Base-by-base conservation (phyloP, 352 stramenopile species). In the Globisporangium irregulare region DNA sequence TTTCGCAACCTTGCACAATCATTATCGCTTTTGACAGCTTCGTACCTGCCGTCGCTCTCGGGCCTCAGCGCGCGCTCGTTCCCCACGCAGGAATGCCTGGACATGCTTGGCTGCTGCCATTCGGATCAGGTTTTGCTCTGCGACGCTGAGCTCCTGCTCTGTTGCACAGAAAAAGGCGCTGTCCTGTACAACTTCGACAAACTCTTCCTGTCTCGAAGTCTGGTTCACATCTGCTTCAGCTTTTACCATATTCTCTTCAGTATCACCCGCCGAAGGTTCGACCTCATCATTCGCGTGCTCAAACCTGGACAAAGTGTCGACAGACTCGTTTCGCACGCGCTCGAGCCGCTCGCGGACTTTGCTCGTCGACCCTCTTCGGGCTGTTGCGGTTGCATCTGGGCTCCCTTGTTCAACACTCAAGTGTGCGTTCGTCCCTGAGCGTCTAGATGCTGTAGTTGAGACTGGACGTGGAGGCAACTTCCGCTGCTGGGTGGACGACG, bases 321-420 rank as follows among this genome's bases (percentile, higher is more conserved):
- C 56, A 6, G 67, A 74, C 10, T 69, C 51, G 22, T 32, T 75
- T 24, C 69, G 74, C 14, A 76, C 63, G 20, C 75, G 69, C 57
- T 80, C 74, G 7, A 80, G 67, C 0, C 74, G 74, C 46, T 78
- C 69, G 15, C 74, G 72, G 7, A 80, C 27, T 59, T 80, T 80
- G 68, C 70, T 74, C 25, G 67, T 71, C 8, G 64, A 67, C 3
- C 67, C 70, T 25, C 67, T 58, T 18, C 60, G 64, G 0, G 67
- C 73, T 20, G 43, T 36, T 15, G 29, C 25, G 0, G 20, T 8
- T 24, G 59, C 41, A 4, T 67, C 62, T 29, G 54, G 36, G 27
- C n/a, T 6, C 14, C 15, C 36, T 43, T 50, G 15, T 22, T 60
- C 55, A 43, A 43, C 14, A 27, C 27, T 27, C 29, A 29, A 18